Evolutionary conservation across 176 grass and related monocot species (phyloP).

Genomic region (Lolium perenne): DNA sequence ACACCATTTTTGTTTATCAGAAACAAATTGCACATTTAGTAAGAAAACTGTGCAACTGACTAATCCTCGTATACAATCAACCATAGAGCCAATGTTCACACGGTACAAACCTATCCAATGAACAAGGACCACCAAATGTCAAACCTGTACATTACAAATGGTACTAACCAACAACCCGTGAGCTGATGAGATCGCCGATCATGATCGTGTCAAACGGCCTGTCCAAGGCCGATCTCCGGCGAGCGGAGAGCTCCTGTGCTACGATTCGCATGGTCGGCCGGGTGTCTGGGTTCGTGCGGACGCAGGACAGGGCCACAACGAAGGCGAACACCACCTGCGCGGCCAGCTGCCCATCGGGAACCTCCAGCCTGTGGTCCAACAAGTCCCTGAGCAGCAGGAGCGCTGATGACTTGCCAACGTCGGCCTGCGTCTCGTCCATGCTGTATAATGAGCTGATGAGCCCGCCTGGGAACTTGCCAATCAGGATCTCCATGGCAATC

Average conservation of each 20-base stretch:
- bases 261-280: conserved; percentile 66
- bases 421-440: too few species aligned
- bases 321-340: conserved; percentile 65
- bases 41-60: too few species aligned
- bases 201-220: conserved; percentile 54
- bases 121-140: background rate
- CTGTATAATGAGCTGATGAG: too few species aligned
- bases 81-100: too few species aligned
- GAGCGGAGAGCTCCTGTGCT: conserved; percentile 58
- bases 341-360: conserved; percentile 39
- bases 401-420: too few species aligned
- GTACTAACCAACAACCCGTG: background rate
- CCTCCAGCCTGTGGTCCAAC: too few species aligned
- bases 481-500: conserved; percentile 66
- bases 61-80: too few species aligned
- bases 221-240: conserved; percentile 33
- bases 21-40: too few species aligned
- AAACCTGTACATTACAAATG: too few species aligned
- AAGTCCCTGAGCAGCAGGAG: too few species aligned
- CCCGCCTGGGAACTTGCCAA: conserved; percentile 61
- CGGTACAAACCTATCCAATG: too few species aligned
- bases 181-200: conserved; percentile 42
- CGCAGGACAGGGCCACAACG: conserved; percentile 60
- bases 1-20: too few species aligned
- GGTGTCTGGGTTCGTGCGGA: conserved; percentile 38